Evolutionary conservation across 495 filamentous ascomycete species (phyloP), one percentile per base, ranked within the genome.

Genomic region (Sabuloglossum arenarium): DNA sequence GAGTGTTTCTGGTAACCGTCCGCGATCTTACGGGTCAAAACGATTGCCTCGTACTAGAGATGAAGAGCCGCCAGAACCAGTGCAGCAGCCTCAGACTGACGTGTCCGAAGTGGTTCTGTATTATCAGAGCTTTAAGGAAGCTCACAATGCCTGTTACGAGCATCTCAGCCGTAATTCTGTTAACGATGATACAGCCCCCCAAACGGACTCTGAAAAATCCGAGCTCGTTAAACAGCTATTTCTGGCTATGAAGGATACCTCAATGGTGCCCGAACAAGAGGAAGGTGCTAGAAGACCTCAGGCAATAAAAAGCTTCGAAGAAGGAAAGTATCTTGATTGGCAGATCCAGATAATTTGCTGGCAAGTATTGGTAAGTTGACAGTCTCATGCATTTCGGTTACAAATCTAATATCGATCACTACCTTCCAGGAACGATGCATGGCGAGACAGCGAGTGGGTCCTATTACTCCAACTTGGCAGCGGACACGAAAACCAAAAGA

Each of bases 391-490:
- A 21, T 45, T 30, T 3, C 16, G 25, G n/a, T 11, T 21, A 19
- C 21, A n/a, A 45, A 19, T 57, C 28, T 56, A 53, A 32, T 43
- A 42, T 57, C 16, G 16, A 14, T 31, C 12, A 24, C 29, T n/a
- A 19, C 23, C 8, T 32, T 16, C 3, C 19, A 56, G 56, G 27
- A 42, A 9, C 29, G 11, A 29, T 30, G 45, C 25, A 56, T 31
- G 21, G 8, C 14, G 12, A 34, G 50, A 25, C 49, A 42, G 42
- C 49, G 27, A 21, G 3, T 16, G 0, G 56, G 56, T 16, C 24
- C 51, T 31, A 6, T 58, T n/a, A 27, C 34, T 4, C 51, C 56
- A n/a, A 11, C 25, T 11, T 58, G 56, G 56, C 56, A 58, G 16
- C 25, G 30, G 47, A 42, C 55, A 6, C 28, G 51, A 39, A 58